phyloP scores from a whole-genome alignment of 768 basidiomycete genomes.

The Trichaptum fuscoviolaceum region DNA sequence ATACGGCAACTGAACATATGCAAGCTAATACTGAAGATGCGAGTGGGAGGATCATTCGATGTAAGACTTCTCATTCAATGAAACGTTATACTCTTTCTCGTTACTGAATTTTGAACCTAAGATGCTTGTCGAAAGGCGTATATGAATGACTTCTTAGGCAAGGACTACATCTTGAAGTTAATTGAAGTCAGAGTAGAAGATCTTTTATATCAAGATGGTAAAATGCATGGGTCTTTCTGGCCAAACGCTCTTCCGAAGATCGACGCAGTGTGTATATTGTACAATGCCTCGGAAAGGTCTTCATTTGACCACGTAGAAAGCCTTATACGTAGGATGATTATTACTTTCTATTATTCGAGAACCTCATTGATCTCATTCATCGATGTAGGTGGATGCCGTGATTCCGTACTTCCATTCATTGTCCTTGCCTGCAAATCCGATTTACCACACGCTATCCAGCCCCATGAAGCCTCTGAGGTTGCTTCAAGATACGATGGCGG shows the following conservation, averaged over 20 bases:
- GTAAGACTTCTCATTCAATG: neutral
- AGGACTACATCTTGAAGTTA: neutral
- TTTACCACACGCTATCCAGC: constrained; percentile 26
- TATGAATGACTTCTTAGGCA: constrained; percentile 13
- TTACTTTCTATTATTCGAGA: neutral
- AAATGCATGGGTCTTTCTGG: constrained; percentile 32
- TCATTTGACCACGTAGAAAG: constrained; percentile 66
- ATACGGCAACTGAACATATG: neutral
- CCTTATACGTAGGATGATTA: constrained; percentile 57
- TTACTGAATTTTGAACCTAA: neutral
- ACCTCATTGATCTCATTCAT: constrained; percentile 3
- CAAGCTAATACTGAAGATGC: neutral
- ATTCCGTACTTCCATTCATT: constrained; percentile 56
- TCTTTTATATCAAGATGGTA: constrained; percentile 17
- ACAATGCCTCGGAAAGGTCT: constrained; percentile 58
- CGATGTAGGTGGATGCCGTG: constrained; percentile 49
- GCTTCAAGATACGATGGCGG: constrained; percentile 46
- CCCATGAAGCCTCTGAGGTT: neutral
- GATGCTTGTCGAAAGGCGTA: constrained; percentile 20
- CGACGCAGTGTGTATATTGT: constrained; percentile 83
- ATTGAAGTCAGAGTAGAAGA: neutral
- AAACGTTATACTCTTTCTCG: neutral
- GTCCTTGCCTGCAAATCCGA: constrained; percentile 89
- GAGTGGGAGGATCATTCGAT: neutral
- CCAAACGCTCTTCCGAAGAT: constrained; percentile 53